Base-by-base conservation (phyloP, 805 yeast species). In the Starmera pachycereana region DNA sequence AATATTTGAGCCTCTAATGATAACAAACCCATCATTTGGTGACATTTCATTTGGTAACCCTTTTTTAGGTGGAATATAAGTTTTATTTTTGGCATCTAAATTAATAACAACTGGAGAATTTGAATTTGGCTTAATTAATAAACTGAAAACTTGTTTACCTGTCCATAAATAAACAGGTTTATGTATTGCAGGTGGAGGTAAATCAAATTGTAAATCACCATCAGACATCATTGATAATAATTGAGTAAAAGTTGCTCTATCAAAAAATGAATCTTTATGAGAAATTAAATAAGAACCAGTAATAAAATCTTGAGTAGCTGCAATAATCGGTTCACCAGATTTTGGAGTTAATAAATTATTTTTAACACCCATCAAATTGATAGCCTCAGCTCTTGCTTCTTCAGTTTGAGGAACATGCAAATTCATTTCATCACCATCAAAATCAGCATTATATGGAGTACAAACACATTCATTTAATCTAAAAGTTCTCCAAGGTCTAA, bases 401-500 rank as follows among this genome's bases (percentile, higher is more conserved):
- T 92, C 97, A 2, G 97, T 92, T 62, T 92, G 99, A 2, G 98
- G 98, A 36, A 92, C 98, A 58, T 92, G 98, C 56, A 92, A 69
- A 61, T 92, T 92, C 98, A 92, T 92, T 62, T 92, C 98, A 65
- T 92, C 98, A 64, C 98, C 98, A 62, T 92, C 98, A 59, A 92
- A 92, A 74, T 92, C 99, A 32, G 99, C 99, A 61, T 94, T 94
- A 65, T 92, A 92, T 2, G 98, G 98, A 0, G 98, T 92, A 67
- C 98, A 92, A 9, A 92, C 99, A 81, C 98, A 92, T 63, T 92
- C 97, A 58, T 92, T 92, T 51, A 92, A 71, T 50, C 99, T 72
- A 66, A 92, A 86, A 2, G 99, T 92, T 66, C 98, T 74, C 97
- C 97, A 92, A 0, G 98, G 98, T 56, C 95, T 75, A 52, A 92